Percentiles rank a stretch among this genome's conserved stretches.
These are phyloP conservation scores for Trypanosoma congolense DNA, from an alignment of 208 protist species.

Conservation along the genomic window DNA sequence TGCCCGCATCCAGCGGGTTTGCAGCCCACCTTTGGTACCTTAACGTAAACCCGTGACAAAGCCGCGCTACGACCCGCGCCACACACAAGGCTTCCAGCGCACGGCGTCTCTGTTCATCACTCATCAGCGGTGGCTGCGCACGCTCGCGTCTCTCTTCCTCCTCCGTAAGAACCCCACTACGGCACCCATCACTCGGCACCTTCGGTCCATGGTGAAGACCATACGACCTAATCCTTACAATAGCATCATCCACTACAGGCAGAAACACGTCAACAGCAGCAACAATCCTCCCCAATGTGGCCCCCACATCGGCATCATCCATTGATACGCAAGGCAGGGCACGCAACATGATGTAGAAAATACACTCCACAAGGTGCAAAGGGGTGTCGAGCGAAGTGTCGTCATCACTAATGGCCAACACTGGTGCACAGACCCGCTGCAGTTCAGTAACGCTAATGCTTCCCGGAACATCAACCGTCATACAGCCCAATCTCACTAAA, in stretches of 20 bases:
- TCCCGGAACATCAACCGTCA: neutral
- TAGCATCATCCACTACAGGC: slow-evolving; percentile 16
- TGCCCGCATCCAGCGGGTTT: neutral
- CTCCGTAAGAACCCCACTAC: no score
- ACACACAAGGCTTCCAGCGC: slow-evolving; percentile 6
- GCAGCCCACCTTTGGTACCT: neutral
- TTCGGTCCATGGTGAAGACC: neutral
- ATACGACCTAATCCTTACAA: slow-evolving; percentile 10
- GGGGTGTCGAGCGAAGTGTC: slow-evolving; percentile 21
- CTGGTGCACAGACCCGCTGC: neutral
- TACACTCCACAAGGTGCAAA: slow-evolving; percentile 29
- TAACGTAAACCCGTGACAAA: slow-evolving; percentile 17
- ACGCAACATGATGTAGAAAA: slow-evolving; percentile 21
- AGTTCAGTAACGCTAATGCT: slow-evolving; percentile 12
- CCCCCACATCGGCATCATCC: neutral
- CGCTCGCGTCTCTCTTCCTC: no score
- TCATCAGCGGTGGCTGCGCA: no score
- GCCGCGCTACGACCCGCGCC: slow-evolving; percentile 8
- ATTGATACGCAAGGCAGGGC: slow-evolving; percentile 10
- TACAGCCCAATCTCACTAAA: slow-evolving; percentile 11
- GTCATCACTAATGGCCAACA: slow-evolving; percentile 9
- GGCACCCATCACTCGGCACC: neutral
- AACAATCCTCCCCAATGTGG: neutral
- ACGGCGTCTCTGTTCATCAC: neutral
- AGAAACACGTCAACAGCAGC: slow-evolving; percentile 2